A percentile compares a stretch with the other conserved stretches of the same genome.
Conservation (phyloP, 768 basidiomycete species). For the Collybia mongolica region DNA sequence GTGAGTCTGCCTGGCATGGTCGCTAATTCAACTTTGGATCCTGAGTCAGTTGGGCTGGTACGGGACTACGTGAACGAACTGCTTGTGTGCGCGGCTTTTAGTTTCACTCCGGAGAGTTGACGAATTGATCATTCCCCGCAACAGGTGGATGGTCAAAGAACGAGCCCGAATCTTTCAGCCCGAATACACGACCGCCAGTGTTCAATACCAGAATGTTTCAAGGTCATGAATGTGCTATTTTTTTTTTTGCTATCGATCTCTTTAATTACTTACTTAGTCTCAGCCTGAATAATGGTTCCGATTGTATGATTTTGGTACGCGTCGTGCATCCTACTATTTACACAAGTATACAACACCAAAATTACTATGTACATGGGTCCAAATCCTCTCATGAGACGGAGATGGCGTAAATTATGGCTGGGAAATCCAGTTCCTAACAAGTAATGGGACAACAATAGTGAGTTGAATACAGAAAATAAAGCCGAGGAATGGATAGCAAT, state of each 20-base stretch:
- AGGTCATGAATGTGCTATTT: constrained; percentile 49
- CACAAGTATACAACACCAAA: too few species aligned
- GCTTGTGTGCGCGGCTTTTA: constrained; percentile 51
- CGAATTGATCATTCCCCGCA: background rate
- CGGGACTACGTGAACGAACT: constrained; percentile 90
- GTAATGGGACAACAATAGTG: too few species aligned
- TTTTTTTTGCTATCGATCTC: background rate
- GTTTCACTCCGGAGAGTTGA: background rate
- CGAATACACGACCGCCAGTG: constrained; percentile 76
- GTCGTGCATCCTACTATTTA: background rate
- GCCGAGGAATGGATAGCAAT: too few species aligned
- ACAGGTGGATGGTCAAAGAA: constrained; percentile 79
- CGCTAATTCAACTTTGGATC: constrained; percentile 84
- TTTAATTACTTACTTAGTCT: too few species aligned
- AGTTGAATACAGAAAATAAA: too few species aligned
- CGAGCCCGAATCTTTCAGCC: constrained; percentile 69
- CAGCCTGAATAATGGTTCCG: background rate
- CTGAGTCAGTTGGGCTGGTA: constrained; percentile 79
- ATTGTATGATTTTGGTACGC: background rate
- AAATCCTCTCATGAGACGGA: too few species aligned
- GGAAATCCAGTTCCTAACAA: too few species aligned
- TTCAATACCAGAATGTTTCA: constrained; percentile 81
- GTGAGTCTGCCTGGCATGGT: constrained; percentile 94
- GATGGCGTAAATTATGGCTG: too few species aligned
- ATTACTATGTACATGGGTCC: too few species aligned